Base-by-base conservation (phyloP, 805 yeast species). In the Yamadazyma scolyti region DNA sequence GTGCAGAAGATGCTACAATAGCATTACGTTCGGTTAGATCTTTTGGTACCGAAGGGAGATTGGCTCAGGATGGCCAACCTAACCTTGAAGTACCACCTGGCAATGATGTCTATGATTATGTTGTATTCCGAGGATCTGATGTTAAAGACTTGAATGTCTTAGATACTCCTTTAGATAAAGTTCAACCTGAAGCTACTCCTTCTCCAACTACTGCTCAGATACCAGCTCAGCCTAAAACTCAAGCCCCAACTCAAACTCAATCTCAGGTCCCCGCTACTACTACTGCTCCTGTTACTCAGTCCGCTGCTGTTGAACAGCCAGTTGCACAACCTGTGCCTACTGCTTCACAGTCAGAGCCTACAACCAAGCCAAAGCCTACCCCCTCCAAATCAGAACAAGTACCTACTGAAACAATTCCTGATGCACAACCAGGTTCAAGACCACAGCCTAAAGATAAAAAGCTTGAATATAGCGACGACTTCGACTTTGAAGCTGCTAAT, bases 31-130 rank as follows among this genome's bases (percentile, higher is more conserved):
- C 78, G 33, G 97, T 90, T 28, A 72, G 86, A 39, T 78, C 87
- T 30, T 80, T 80, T 44, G 98, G 97, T 33, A 84, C 97, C 13
- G 97, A 90, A 58, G 96, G 95, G 18, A 75, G 97, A 48, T 68
- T 82, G 44, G 68, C 69, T 23, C 54, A 50, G 28, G 46, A 44
- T 25, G 72, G 71, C 16, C 87, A 82, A 54, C 81, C 84, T 3
- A 64, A 71, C 10, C 68, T 73, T 41, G 94, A 86, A 55, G 78
- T 87, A 23, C 72, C 76, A 34, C 82, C 94, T 5, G 79, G 85
- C 12, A 70, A 68, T 21, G 77, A 71, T 25, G 71, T 81, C 10
- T 85, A 77, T 58, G 89, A 84, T 16, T 75, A 73, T 35, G 86
- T 93, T 30, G 84, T 82, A 33, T 83, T 93, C 56, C 77, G 89